Conservation (phyloP, 2,329 filamentous ascomycete genomes). For the Claviceps sp. region DNA sequence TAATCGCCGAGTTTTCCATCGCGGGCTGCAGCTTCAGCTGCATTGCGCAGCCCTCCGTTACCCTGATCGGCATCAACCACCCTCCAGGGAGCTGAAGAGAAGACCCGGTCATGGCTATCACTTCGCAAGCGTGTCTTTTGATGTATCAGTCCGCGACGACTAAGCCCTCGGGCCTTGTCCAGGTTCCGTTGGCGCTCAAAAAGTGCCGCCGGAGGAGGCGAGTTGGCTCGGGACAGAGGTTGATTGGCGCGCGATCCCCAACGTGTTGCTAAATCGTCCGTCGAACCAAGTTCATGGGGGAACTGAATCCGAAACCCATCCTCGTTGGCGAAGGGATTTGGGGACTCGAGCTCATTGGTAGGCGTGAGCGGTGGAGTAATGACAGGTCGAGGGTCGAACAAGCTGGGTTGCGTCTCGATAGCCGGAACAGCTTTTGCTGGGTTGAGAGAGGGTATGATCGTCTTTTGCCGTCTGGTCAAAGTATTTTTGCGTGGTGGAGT, state of each 20-base stretch:
- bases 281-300: conserved; percentile 39
- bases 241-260: conserved; percentile 71
- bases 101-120: conserved; percentile 54
- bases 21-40: conserved; percentile 63
- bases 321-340: conserved; percentile 43
- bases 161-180: conserved; percentile 44
- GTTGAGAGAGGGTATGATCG: conserved; percentile 15
- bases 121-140: conserved; percentile 38
- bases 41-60: conserved; percentile 84
- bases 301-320: conserved; percentile 46
- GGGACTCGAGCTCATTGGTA: conserved; percentile 28
- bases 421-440: conserved; percentile 11
- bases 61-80: conserved; percentile 79
- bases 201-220: conserved; percentile 63
- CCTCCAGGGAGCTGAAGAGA: conserved; percentile 68
- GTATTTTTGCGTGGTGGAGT: conserved; percentile 28
- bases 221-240: conserved; percentile 60
- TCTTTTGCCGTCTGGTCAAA: conserved; percentile 16
- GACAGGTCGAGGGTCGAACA: conserved; percentile 34
- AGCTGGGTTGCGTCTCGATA: conserved; percentile 32
- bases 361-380: conserved; percentile 45
- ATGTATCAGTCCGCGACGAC: conserved; percentile 43
- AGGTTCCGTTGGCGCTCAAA: conserved; percentile 50
- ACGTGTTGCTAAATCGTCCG: conserved; percentile 60
- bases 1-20: conserved; percentile 59